A percentile compares a stretch with the other conserved stretches of the same genome.
phyloP scores from a whole-genome alignment of 148 eudicot genomes.

The Pouteria glomerata region DNA sequence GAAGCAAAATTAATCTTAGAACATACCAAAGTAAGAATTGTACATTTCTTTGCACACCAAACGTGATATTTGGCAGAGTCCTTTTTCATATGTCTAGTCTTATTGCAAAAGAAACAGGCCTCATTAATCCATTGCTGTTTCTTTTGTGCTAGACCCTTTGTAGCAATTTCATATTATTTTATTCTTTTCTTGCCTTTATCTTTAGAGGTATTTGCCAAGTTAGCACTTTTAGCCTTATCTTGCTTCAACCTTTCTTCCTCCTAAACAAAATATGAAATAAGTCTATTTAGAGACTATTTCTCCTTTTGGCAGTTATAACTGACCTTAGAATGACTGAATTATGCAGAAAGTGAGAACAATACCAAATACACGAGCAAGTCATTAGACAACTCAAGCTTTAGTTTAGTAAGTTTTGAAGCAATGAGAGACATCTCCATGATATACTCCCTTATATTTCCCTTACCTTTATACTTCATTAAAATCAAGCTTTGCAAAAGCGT shows the following conservation, averaged over 20 bases:
- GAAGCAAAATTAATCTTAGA: no score
- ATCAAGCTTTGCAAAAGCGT: not conserved
- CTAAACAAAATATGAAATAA: not conserved
- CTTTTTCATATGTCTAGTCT: no score
- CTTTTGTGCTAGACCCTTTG: not conserved
- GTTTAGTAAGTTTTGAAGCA: no score
- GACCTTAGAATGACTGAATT: not conserved
- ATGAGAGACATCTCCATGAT: not conserved
- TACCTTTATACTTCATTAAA: not conserved
- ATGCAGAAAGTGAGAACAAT: not conserved
- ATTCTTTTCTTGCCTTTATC: no score
- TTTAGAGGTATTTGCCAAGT: no score
- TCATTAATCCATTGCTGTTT: not conserved
- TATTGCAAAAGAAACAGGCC: not conserved
- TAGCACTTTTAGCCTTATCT: no score
- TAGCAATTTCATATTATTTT: no score
- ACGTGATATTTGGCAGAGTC: no score
- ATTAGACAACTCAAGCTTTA: no score
- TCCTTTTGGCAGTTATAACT: not conserved
- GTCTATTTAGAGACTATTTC: not conserved
- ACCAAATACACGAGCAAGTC: not conserved
- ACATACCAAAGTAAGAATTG: no score
- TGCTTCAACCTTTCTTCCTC: no score
- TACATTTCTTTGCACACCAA: no score
- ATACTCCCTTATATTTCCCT: not conserved